A percentile compares a stretch with the other conserved stretches of the same genome.
phyloP scores from a whole-genome alignment of 2,329 filamentous ascomycete species.

The Colletotrichum costaricense region DNA sequence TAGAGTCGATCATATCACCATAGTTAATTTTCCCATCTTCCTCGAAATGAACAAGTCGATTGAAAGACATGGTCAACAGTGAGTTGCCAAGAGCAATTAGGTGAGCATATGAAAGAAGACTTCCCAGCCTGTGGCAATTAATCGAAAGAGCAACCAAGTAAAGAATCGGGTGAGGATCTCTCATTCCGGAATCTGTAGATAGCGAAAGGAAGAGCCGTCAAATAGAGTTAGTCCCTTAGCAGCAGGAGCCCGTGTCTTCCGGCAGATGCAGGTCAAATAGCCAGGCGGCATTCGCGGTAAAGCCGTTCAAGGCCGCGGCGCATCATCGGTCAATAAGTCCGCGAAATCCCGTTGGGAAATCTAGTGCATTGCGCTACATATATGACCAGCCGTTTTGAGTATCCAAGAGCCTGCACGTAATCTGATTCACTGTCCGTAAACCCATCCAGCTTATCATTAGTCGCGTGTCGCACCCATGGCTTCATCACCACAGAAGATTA shows the following conservation, averaged over 20 bases:
- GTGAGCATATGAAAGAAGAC: not conserved
- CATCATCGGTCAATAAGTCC: not conserved
- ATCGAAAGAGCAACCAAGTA: not conserved
- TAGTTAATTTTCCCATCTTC: not conserved
- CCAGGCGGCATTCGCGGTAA: not conserved
- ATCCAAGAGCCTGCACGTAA: not conserved
- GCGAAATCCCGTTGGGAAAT: not conserved
- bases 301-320: not conserved
- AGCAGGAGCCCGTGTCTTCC: not conserved
- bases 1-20: not conserved
- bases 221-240: not conserved
- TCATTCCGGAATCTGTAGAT: not conserved
- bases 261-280: not conserved
- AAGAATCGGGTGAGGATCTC: not conserved
- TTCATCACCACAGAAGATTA: not conserved
- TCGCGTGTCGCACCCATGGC: not conserved
- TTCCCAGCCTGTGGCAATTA: not conserved
- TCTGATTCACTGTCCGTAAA: not conserved
- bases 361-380: not conserved
- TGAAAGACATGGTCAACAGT: not conserved
- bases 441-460: not conserved
- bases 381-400: not conserved
- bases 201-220: not conserved
- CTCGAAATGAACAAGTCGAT: not conserved
- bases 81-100: not conserved